Evolutionary conservation across 257 asterid genomes (phyloP).

Genomic region (Primulina huaijiensis): DNA sequence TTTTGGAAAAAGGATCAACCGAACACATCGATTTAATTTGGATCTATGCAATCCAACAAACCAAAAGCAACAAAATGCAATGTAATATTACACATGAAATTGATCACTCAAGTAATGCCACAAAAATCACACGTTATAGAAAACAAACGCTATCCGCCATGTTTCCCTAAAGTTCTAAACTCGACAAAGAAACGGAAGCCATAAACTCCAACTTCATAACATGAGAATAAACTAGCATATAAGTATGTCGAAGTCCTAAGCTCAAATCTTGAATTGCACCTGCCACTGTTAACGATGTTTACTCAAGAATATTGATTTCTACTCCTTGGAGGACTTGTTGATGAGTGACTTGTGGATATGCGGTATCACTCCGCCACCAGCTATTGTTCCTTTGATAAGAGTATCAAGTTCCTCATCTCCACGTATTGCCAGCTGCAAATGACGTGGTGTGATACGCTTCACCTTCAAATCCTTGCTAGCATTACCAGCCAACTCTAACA

Average conservation of each 20-base stretch:
- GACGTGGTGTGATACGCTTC: constrained; percentile 49
- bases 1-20: too few relatives aligned
- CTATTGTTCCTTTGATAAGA: constrained; percentile 46
- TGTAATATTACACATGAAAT: background rate
- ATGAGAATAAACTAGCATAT: background rate
- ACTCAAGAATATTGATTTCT: constrained; percentile 11
- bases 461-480: constrained; percentile 52
- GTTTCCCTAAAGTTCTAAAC: background rate
- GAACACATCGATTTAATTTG: too few relatives aligned
- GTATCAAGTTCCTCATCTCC: constrained; percentile 49
- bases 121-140: background rate
- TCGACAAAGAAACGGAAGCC: background rate
- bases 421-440: constrained; percentile 48
- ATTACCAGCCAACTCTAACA: constrained; percentile 48
- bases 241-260: constrained; percentile 20
- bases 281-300: background rate
- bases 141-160: background rate
- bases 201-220: background rate
- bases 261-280: constrained; percentile 20
- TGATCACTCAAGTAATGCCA: background rate
- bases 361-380: constrained; percentile 53
- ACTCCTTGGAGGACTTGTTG: constrained; percentile 48
- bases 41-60: too few relatives aligned
- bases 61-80: background rate
- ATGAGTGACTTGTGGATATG: constrained; percentile 53